Conservation (phyloP, 176 grass and related monocot genomes). For the Guadua angustifolia region DNA sequence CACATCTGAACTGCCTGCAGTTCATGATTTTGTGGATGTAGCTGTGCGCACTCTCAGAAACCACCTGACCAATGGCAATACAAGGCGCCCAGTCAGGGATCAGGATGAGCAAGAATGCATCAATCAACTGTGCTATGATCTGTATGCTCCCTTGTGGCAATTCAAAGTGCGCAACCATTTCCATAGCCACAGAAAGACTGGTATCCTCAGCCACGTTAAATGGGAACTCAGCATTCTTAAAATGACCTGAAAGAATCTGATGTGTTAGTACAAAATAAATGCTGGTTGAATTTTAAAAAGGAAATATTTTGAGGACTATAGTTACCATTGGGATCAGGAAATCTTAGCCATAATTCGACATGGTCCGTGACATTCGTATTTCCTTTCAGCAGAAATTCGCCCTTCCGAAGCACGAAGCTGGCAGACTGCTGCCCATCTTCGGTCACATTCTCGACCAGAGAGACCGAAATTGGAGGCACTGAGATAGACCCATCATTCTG, state of each 20-base stretch:
- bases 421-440: slow-evolving; percentile 7
- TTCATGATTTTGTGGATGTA: slow-evolving; percentile 31
- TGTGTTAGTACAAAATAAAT: not conserved
- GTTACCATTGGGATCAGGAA: slow-evolving; percentile 55
- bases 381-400: slow-evolving; percentile 42
- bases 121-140: slow-evolving; percentile 53
- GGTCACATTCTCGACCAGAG: slow-evolving; percentile 38
- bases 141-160: slow-evolving; percentile 32
- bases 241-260: slow-evolving; percentile 43
- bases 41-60: slow-evolving; percentile 20
- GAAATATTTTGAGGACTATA: not conserved
- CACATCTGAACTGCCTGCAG: not conserved
- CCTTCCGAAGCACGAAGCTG: slow-evolving; percentile 41
- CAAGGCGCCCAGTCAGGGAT: slow-evolving; percentile 44
- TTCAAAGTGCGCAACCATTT: slow-evolving; percentile 51
- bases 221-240: slow-evolving; percentile 36
- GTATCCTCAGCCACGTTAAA: slow-evolving; percentile 47
- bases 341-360: slow-evolving; percentile 42
- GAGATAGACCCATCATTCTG: slow-evolving; percentile 38
- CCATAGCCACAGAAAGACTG: slow-evolving; percentile 44
- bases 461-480: slow-evolving; percentile 33
- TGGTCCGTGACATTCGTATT: slow-evolving; percentile 3
- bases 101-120: slow-evolving; percentile 48
- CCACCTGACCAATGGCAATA: slow-evolving; percentile 4
- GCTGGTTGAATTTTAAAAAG: not conserved